Percentiles rank a stretch among this genome's conserved stretches.
Evolutionary conservation across 768 basidiomycete genomes (phyloP).

Genomic region (Rhizopogon vesiculosus): DNA sequence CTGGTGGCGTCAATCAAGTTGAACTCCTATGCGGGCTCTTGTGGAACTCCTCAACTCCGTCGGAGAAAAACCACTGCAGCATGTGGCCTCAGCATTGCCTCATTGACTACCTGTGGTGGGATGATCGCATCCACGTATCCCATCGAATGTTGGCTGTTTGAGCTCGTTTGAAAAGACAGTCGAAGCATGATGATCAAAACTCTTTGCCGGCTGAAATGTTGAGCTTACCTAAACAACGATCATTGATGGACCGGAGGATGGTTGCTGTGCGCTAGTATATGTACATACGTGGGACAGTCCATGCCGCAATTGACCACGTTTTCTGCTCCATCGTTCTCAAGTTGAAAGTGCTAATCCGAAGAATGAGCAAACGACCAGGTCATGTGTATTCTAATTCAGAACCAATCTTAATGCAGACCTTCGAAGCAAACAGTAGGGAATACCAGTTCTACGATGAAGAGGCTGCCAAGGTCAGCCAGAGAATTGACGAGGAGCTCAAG

Average conservation of each 20-base stretch:
- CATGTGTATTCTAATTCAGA: slow-evolving; percentile 26
- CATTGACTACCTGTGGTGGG: not conserved
- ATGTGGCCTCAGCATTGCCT: not conserved
- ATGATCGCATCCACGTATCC: not conserved
- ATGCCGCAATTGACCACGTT: slow-evolving; percentile 20
- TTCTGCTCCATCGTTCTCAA: slow-evolving; percentile 13
- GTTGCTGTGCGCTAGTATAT: slow-evolving; percentile 20
- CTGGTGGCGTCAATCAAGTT: no score
- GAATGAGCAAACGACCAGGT: slow-evolving; percentile 24
- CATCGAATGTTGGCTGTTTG: no score
- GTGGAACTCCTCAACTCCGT: not conserved
- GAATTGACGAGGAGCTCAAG: slow-evolving; percentile 55
- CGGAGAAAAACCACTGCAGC: not conserved
- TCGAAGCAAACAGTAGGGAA: slow-evolving; percentile 23
- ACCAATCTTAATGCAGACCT: slow-evolving; percentile 26
- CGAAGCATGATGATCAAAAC: no score
- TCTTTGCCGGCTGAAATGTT: no score
- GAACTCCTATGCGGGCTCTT: not conserved
- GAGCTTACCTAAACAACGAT: slow-evolving; percentile 4
- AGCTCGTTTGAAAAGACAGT: no score
- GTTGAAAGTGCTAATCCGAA: not conserved
- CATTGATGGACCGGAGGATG: slow-evolving; percentile 24
- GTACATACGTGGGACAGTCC: slow-evolving; percentile 30
- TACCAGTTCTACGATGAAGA: slow-evolving; percentile 36
- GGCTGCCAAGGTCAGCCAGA: slow-evolving; percentile 42